Evolutionary conservation across 805 yeast genomes (phyloP).

Genomic region (Saccharomycopsis schoenii): DNA sequence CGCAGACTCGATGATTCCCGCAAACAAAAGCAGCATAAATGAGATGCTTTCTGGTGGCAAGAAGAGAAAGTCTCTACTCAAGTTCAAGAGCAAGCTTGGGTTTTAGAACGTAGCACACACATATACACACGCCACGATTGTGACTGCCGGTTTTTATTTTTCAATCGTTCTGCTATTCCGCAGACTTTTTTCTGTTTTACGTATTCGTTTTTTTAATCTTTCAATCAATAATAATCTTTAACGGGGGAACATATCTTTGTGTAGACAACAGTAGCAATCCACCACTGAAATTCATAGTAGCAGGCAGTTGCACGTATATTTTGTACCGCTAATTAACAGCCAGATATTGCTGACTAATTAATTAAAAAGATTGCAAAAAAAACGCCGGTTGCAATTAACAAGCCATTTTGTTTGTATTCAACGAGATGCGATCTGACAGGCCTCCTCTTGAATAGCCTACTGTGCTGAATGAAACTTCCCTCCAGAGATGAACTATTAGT

Average conservation of each 20-base stretch:
- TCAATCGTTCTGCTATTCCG: too few relatives aligned
- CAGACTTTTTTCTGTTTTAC: too few relatives aligned
- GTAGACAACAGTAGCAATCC: too few relatives aligned
- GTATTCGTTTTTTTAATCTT: too few relatives aligned
- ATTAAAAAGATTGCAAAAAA: too few relatives aligned
- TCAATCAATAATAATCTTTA: too few relatives aligned
- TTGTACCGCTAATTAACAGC: too few relatives aligned
- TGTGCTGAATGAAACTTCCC: constrained; percentile 20
- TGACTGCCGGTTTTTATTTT: background rate
- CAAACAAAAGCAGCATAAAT: background rate
- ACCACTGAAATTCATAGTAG: too few relatives aligned
- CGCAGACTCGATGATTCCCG: constrained; percentile 2
- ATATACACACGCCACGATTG: background rate
- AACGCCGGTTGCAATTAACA: constrained; percentile 5
- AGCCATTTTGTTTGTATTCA: constrained; percentile 9
- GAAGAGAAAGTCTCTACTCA: background rate
- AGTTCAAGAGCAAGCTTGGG: constrained; percentile 6
- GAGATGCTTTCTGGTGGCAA: background rate
- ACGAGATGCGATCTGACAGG: constrained; percentile 19
- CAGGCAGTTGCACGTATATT: too few relatives aligned
- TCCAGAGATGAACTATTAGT: constrained; percentile 17
- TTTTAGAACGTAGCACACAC: background rate
- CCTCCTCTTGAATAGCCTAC: constrained; percentile 17
- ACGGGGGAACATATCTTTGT: too few relatives aligned
- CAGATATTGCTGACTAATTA: too few relatives aligned